Percentiles rank a stretch among this genome's conserved stretches.
Conservation (phyloP, 2,329 filamentous ascomycete genomes). For the Monilinia fructicola region DNA sequence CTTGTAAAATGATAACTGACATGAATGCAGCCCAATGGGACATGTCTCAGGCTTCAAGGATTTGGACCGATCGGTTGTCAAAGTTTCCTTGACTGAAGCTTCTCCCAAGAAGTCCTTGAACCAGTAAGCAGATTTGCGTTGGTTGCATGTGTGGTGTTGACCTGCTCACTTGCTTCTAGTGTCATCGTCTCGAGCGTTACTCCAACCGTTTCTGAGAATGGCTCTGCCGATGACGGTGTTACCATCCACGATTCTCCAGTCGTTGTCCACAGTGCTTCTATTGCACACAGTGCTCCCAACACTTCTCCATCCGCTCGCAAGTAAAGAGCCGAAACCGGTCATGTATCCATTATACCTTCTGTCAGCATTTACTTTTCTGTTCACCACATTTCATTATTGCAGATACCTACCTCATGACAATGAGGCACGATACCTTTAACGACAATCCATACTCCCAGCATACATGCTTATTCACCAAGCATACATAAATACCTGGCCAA, state of each 20-base stretch:
- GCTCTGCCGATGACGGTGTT: slow-evolving; percentile 39
- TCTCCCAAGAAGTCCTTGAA: slow-evolving; percentile 34
- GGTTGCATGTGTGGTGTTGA: neutral
- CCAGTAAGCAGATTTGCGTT: slow-evolving; percentile 31
- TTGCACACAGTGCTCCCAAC: slow-evolving; percentile 26
- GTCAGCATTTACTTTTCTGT: slow-evolving; percentile 26
- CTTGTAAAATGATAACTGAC: neutral
- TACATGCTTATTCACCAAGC: slow-evolving; percentile 35
- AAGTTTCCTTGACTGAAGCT: slow-evolving; percentile 36
- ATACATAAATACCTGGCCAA: slow-evolving; percentile 34
- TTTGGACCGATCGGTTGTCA: slow-evolving; percentile 35
- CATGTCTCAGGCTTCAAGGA: slow-evolving; percentile 39
- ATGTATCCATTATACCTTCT: slow-evolving; percentile 14
- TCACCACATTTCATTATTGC: slow-evolving; percentile 24
- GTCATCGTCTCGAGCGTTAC: slow-evolving; percentile 29
- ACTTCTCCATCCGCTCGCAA: slow-evolving; percentile 39
- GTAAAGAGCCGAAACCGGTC: slow-evolving; percentile 24
- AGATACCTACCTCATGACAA: slow-evolving; percentile 25
- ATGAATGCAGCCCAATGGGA: slow-evolving; percentile 28
- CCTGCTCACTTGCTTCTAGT: neutral
- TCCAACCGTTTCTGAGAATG: slow-evolving; percentile 40
- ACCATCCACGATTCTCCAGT: slow-evolving; percentile 40
- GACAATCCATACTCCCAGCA: slow-evolving; percentile 29
- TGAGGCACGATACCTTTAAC: slow-evolving; percentile 26
- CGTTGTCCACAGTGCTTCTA: slow-evolving; percentile 32